Conservation (phyloP, 805 yeast species). For the Starmerella asiatica region DNA sequence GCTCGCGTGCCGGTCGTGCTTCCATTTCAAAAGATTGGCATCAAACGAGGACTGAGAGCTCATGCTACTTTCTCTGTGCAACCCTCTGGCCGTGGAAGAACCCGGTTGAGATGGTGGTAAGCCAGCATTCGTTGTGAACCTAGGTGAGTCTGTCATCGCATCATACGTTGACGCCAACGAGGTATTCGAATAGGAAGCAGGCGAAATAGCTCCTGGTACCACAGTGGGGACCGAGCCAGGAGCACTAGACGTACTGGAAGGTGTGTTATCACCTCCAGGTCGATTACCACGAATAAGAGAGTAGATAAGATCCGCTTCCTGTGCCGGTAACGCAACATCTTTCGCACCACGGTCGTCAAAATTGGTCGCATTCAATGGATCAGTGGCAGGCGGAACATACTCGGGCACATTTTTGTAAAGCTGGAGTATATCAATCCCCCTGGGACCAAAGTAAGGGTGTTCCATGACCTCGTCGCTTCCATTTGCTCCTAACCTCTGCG, state of each 20-base stretch:
- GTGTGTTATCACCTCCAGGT: not conserved
- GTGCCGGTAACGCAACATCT: constrained; percentile 9
- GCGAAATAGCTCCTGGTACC: no score
- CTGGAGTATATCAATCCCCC: constrained; percentile 52
- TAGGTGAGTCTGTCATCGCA: no score
- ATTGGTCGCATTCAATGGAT: constrained; percentile 82
- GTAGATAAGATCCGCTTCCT: constrained; percentile 12
- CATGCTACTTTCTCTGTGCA: not conserved
- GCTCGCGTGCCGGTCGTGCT: constrained; percentile 10
- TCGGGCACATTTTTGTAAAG: constrained; percentile 61
- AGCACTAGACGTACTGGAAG: not conserved
- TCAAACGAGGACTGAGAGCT: not conserved
- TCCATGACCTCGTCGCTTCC: constrained; percentile 67
- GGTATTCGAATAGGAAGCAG: not conserved
- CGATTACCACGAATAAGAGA: not conserved
- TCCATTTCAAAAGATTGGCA: not conserved
- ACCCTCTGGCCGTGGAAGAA: not conserved
- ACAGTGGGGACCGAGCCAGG: not conserved
- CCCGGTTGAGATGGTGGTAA: not conserved
- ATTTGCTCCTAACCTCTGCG: constrained; percentile 51
- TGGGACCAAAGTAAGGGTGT: constrained; percentile 59
- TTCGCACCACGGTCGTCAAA: constrained; percentile 86
- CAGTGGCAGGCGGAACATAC: constrained; percentile 63
- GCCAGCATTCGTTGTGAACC: not conserved
- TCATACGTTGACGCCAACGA: not conserved